phyloP scores from a whole-genome alignment of 2,329 filamentous ascomycete species.

The Beauveria sp. region DNA sequence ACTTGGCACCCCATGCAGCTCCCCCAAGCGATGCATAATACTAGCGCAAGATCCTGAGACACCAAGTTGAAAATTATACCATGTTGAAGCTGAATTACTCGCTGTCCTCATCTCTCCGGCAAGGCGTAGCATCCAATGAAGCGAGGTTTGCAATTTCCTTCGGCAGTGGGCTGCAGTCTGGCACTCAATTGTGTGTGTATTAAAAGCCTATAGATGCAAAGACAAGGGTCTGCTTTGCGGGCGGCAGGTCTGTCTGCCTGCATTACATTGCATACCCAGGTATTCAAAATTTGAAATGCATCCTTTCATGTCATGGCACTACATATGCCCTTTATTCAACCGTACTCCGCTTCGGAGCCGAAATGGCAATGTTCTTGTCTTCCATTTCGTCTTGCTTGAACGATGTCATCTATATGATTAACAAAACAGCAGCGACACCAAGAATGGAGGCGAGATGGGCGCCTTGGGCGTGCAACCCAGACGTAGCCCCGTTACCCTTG shows the following conservation, averaged over 20 bases:
- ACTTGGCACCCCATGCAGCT: neutral
- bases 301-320: conserved; percentile 3
- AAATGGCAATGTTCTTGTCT: neutral
- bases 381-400: neutral
- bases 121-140: neutral
- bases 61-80: too few species aligned
- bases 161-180: neutral
- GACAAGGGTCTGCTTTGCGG: neutral
- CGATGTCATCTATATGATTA: neutral
- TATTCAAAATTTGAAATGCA: neutral
- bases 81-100: too few species aligned
- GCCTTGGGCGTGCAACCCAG: neutral
- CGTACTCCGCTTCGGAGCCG: neutral
- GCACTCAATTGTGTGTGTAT: neutral
- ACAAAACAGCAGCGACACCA: neutral
- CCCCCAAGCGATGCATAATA: neutral
- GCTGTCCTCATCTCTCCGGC: neutral
- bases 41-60: neutral
- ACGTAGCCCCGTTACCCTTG: conserved; percentile 1
- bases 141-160: neutral
- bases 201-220: conserved; percentile 8
- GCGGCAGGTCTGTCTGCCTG: neutral
- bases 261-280: neutral
- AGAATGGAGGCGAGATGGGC: neutral
- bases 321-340: conserved; percentile 7